A percentile compares a stretch with the other conserved stretches of the same genome.
phyloP scores from a whole-genome alignment of 225 moss, liverwort and hornwort genomes.

The Rhytidiadelphus loreus region DNA sequence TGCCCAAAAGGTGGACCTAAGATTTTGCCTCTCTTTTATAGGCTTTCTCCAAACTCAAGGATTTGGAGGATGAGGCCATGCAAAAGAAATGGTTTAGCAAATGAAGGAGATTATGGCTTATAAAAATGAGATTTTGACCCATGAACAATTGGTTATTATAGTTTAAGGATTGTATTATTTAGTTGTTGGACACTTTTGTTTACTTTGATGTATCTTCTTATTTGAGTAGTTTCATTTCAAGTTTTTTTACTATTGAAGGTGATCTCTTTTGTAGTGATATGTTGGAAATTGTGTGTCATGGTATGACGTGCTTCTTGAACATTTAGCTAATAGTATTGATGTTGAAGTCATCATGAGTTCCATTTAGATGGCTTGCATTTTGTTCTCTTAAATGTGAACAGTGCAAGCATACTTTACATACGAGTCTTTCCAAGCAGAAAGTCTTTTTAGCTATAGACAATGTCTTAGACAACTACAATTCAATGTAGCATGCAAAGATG shows the following conservation, averaged over 20 bases:
- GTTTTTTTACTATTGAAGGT: neutral
- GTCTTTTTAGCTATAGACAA: neutral
- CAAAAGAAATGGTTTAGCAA: neutral
- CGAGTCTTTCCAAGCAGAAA: neutral
- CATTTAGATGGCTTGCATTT: neutral
- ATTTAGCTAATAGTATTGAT: neutral
- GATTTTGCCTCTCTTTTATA: neutral
- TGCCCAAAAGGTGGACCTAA: neutral
- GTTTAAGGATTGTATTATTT: too few relatives aligned
- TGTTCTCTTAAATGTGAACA: neutral
- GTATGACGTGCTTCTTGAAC: neutral
- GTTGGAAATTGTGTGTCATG: neutral
- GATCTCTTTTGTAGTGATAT: neutral
- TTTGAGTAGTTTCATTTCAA: neutral
- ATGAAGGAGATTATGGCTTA: too few relatives aligned
- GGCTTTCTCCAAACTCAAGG: rapidly evolving
- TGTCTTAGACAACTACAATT: neutral
- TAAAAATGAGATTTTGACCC: too few relatives aligned
- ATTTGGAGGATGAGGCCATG: neutral
- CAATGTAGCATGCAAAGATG: neutral
- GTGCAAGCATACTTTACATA: neutral
- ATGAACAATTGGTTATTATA: too few relatives aligned
- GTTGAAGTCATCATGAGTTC: neutral
- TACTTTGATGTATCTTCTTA: neutral
- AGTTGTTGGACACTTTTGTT: neutral